phyloP scores from a whole-genome alignment of 2,329 filamentous ascomycete species.

The Penicillium sp. region DNA sequence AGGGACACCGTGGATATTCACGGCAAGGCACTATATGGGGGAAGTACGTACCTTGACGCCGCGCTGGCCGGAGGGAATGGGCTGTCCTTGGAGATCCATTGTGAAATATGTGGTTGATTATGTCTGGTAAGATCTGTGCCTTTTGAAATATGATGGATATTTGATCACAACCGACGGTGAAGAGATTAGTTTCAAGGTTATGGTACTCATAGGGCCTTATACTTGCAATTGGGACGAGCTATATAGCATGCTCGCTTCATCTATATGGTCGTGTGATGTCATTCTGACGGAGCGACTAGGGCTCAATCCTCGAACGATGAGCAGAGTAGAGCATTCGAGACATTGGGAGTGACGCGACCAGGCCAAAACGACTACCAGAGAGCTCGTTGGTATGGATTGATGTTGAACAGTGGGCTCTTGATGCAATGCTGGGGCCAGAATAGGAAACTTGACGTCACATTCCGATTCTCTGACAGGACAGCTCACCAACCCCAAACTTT shows the following conservation, averaged over 20 bases:
- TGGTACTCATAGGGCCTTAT: neutral
- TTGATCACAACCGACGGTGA: neutral
- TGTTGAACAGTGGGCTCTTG: constrained; percentile 3
- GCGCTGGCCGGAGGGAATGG: constrained; percentile 35
- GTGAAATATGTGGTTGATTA: constrained; percentile 19
- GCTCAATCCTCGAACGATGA: constrained; percentile 4
- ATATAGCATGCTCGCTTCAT: constrained; percentile 13
- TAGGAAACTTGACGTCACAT: constrained; percentile 11
- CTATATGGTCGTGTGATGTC: constrained; percentile 16
- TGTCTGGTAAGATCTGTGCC: neutral
- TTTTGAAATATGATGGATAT: neutral
- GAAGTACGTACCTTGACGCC: constrained; percentile 42
- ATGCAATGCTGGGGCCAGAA: constrained; percentile 14
- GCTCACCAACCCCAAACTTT: neutral
- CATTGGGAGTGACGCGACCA: neutral
- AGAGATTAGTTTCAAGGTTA: neutral
- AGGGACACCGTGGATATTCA: neutral
- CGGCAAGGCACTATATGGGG: neutral
- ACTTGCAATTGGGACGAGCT: constrained; percentile 1
- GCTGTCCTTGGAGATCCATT: constrained; percentile 49
- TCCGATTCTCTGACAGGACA: neutral
- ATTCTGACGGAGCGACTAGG: constrained; percentile 17
- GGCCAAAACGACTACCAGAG: neutral
- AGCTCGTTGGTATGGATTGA: neutral
- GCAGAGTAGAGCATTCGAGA: constrained; percentile 9